phyloP scores from a whole-genome alignment of 1,284 basidiomycete species.

The Vanrija pseudolonga region DNA sequence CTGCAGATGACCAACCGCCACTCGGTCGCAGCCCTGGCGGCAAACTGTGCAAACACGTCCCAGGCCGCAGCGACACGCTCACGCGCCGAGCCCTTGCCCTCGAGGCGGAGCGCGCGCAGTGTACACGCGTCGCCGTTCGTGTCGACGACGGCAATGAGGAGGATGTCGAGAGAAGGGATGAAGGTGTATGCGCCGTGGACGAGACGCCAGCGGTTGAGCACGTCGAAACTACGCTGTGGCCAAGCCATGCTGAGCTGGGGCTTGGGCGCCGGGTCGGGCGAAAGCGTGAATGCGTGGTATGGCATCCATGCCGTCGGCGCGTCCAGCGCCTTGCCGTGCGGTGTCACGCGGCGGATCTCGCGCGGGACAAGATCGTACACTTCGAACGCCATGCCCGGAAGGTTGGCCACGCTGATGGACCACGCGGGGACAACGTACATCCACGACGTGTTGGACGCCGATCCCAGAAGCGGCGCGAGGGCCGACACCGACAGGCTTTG shows the following conservation, averaged over 20 bases:
- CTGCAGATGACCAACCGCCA: conserved; percentile 27
- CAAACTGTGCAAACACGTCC: conserved; percentile 53
- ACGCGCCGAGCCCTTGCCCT: neutral
- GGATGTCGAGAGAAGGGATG: conserved; percentile 5
- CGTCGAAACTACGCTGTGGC: conserved; percentile 38
- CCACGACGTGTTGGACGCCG: neutral
- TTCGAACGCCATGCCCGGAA: conserved; percentile 26
- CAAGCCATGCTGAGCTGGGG: conserved; percentile 34
- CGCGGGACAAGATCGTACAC: conserved; percentile 31
- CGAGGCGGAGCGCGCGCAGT: conserved; percentile 9
- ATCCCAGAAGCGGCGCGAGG: conserved; percentile 1
- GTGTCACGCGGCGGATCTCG: conserved; percentile 17
- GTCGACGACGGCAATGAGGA: conserved; percentile 29
- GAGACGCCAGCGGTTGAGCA: conserved; percentile 32
- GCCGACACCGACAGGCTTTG: neutral
- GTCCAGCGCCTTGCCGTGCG: conserved; percentile 18
- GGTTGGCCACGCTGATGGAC: conserved; percentile 5
- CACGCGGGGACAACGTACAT: conserved; percentile 4
- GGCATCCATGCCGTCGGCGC: conserved; percentile 13
- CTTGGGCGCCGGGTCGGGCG: conserved; percentile 10
- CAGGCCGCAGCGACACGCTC: conserved; percentile 12
- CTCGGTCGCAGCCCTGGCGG: conserved; percentile 46
- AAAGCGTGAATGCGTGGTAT: conserved; percentile 36
- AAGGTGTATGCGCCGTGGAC: conserved; percentile 30
- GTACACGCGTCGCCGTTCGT: conserved; percentile 30